Evolutionary conservation across 768 basidiomycete genomes (phyloP), one percentile per base, ranked within the genome.

Genomic region (Boletus subcaerulescens): DNA sequence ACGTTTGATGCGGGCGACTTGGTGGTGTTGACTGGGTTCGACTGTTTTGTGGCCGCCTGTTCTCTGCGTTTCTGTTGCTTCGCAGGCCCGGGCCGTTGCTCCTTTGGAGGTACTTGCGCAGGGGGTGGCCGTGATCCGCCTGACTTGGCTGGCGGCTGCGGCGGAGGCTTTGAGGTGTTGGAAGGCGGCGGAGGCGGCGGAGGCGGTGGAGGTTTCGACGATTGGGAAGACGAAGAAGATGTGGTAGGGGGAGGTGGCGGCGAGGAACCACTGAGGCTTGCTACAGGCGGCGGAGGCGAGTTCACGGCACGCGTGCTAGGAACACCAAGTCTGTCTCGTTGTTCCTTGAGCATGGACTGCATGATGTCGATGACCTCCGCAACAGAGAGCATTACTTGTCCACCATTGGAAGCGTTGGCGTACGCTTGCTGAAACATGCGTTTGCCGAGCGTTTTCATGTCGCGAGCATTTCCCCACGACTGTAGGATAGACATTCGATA

Each of bases 401-500:
- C 60, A 10, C 54, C 33, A 31, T 31, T 48, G 24, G 59, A 47
- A 8, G 59, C 59, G 9, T 60, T 60, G 8, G 60, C 39, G 8
- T 14, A 58, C 3, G 60, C 60, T 26, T 62, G 50, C 5, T 58
- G 60, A 36, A 60, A 45, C 50, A 62, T 52, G 17, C 47, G 55
- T 36, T 62, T 52, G 0, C 80, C 67, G 5, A 86, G 68, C 0
- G 79, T 80, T 48, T 79, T 72, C 64, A 87, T 75, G 57, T 88
- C 86, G 8, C 85, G 77, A 3, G 85, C 87, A 46, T 88, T 88
- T 14, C 85, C 87, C 87, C 87, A 88, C 1, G 79, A 78, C 5
- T 74, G 71, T 1, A 86, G 67, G 11, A 55, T 39, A 9, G 80
- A 72, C 57, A 86, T 71, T 14, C 75, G 55, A 8, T 65, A 52